Evolutionary conservation across 257 asterid genomes (phyloP), one percentile per base, ranked within the genome.

Genomic region (Solanum dulcamara): DNA sequence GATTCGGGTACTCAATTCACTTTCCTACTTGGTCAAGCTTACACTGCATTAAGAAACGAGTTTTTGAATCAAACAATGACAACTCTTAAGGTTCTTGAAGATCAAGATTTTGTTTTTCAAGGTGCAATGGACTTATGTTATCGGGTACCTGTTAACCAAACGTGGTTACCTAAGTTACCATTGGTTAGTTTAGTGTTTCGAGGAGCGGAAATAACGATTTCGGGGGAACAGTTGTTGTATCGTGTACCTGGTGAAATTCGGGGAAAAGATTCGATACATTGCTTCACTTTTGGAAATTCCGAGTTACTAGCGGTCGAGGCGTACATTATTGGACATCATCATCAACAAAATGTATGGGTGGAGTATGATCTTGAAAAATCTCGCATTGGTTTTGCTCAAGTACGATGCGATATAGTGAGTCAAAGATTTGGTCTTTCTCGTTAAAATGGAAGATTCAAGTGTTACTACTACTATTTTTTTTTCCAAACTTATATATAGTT

Each of bases 1-100:
- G 99, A 96, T 83, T 96, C 98, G 30, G 99, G 99, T 24, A 96
- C 99, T 74, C 99, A 96, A 18, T 96, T 94, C 83, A 96, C 97
- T 3, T 96, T 95, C 92, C 95, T 96, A 0, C 93, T 96, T n/a
- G 98, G 97, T 1, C 92, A 94, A 17, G 98, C 92, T 14, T 96
- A 96, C 83, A 85, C 90, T 1, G 94, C 91, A 0, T 17, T 96
- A 81, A 90, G 88, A 64, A 89, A 85, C 48, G 98, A 96, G 87
- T 94, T 93, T 44, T 1, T 86, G 74, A 88, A 79, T 72, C 99
- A 92, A 72, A 92, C 98, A 5, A 64, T 20, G 12, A 55, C 60
- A 4, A 6, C 53, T 1, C 53, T 95, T 11, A 94, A 90, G 87
- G 93, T 91, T 10, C 14, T 95, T 81, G 97, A 93, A 9, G 98